phyloP scores from a whole-genome alignment of 2,329 filamentous ascomycete genomes.

The Venturia oleaginea region DNA sequence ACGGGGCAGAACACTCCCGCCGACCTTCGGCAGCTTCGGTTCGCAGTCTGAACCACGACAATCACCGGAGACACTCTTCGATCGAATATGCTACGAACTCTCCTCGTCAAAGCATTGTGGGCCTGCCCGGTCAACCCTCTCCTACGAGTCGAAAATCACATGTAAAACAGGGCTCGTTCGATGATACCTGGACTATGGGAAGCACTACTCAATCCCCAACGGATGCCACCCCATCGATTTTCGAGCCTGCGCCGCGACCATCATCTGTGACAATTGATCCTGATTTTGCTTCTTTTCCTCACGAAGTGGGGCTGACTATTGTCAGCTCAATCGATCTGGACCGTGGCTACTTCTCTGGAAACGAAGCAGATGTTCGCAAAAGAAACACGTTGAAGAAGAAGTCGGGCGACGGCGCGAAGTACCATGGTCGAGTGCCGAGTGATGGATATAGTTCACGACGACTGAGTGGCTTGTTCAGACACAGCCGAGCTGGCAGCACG shows the following conservation, averaged over 20 bases:
- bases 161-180: constrained; percentile 51
- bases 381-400: constrained; percentile 71
- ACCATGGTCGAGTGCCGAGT: constrained; percentile 63
- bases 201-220: constrained; percentile 24
- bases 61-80: constrained; percentile 79
- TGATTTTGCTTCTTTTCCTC: constrained; percentile 4
- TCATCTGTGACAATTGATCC: not conserved
- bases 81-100: constrained; percentile 32
- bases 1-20: constrained; percentile 18
- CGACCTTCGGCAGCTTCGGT: constrained; percentile 74
- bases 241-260: constrained; percentile 5
- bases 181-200: constrained; percentile 49
- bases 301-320: constrained; percentile 20
- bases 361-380: constrained; percentile 67
- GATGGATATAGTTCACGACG: constrained; percentile 23
- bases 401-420: constrained; percentile 36
- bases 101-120: constrained; percentile 31
- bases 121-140: not conserved
- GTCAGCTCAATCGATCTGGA: constrained; percentile 54
- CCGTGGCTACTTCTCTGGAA: constrained; percentile 87
- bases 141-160: constrained; percentile 13
- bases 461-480: constrained; percentile 35
- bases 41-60: constrained; percentile 73
- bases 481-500: constrained; percentile 59
- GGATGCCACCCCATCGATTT: not conserved